phyloP scores from a whole-genome alignment of 2,329 filamentous ascomycete species.

The Stagonosporopsis cucurbitacearum region DNA sequence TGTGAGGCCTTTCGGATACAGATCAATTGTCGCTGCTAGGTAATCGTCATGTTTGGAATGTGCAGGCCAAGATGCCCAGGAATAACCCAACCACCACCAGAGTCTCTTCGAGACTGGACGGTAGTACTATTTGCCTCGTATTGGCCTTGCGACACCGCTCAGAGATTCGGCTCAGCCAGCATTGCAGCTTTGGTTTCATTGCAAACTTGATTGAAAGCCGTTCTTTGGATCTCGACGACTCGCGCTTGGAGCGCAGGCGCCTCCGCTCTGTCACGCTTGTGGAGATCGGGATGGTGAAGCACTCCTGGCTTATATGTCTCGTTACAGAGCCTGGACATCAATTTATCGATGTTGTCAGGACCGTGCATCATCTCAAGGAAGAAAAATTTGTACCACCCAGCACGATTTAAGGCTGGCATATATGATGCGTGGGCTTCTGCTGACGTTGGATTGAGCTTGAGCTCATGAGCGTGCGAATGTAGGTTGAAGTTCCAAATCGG shows the following conservation, averaged over 20 bases:
- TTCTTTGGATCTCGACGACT: constrained; percentile 32
- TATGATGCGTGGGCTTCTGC: constrained; percentile 29
- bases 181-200: constrained; percentile 39
- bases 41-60: constrained; percentile 14
- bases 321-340: constrained; percentile 35
- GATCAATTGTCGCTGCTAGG: not conserved
- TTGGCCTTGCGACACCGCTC: constrained; percentile 5
- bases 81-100: constrained; percentile 19
- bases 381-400: constrained; percentile 47
- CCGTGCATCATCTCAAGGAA: constrained; percentile 41
- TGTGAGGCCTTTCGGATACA: constrained; percentile 6
- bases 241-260: constrained; percentile 31
- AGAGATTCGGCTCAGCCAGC: constrained; percentile 23
- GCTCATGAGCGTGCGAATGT: constrained; percentile 31
- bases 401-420: constrained; percentile 45
- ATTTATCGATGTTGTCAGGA: constrained; percentile 36
- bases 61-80: constrained; percentile 16
- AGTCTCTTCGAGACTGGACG: constrained; percentile 17
- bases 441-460: constrained; percentile 26
- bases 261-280: constrained; percentile 37
- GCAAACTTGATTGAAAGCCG: constrained; percentile 37
- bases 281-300: constrained; percentile 42
- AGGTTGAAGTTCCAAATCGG: constrained; percentile 42
- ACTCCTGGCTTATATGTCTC: constrained; percentile 42
- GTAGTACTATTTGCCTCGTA: constrained; percentile 16